Conservation (phyloP, 352 stramenopile genomes). For the Phytophthora cactorum region DNA sequence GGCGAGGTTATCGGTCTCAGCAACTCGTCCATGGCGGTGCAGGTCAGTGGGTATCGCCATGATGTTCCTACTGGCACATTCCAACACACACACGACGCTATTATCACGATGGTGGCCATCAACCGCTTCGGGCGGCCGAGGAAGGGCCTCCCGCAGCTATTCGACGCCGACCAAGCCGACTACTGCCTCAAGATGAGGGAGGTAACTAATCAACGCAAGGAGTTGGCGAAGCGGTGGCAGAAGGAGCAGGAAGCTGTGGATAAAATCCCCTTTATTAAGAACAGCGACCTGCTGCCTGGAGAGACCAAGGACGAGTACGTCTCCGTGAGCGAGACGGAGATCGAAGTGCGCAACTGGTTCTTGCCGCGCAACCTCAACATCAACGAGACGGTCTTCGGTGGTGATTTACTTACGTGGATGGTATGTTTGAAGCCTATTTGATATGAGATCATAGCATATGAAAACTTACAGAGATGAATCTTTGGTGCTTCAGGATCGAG, state of each 20-base stretch:
- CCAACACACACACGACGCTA: constrained; percentile 61
- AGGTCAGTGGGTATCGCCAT: constrained; percentile 58
- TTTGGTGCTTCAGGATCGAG: constrained; percentile 50
- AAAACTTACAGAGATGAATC: background rate
- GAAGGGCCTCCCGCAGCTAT: constrained; percentile 50
- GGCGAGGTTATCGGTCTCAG: constrained; percentile 54
- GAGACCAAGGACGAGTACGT: constrained; percentile 53
- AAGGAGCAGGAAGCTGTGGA: constrained; percentile 57
- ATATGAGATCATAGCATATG: background rate
- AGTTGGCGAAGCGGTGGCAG: constrained; percentile 48
- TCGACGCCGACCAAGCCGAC: constrained; percentile 44
- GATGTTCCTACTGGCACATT: constrained; percentile 45
- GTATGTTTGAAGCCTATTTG: constrained; percentile 20
- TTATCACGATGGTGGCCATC: constrained; percentile 75
- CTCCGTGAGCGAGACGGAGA: constrained; percentile 57
- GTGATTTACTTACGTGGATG: constrained; percentile 70
- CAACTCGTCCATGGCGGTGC: constrained; percentile 61
- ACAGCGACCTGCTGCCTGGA: constrained; percentile 36
- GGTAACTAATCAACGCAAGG: constrained; percentile 40
- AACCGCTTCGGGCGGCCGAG: constrained; percentile 51
- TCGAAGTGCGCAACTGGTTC: constrained; percentile 79
- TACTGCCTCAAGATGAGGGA: constrained; percentile 57
- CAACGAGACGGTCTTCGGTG: constrained; percentile 75
- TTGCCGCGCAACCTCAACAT: constrained; percentile 74
- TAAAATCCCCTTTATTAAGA: constrained; percentile 41